These are phyloP conservation scores for Oryza nivara DNA, from an alignment of 176 grass and related monocot species.

Conservation along the genomic window DNA sequence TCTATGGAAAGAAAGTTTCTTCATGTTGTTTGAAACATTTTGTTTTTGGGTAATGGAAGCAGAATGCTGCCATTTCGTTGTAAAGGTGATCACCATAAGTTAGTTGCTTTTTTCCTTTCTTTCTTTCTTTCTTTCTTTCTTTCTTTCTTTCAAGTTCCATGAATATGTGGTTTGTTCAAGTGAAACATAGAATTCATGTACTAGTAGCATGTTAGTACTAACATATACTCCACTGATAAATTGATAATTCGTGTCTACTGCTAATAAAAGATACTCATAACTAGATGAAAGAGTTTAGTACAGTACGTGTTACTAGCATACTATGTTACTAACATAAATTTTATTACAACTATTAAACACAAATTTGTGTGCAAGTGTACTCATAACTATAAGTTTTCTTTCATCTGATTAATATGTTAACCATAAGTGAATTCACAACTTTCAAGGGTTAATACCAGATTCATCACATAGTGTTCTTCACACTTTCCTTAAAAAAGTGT, in stretches of 20 bases:
- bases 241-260: background rate
- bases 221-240: background rate
- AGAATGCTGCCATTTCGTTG: conserved; percentile 8
- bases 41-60: background rate
- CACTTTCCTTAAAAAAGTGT: no score
- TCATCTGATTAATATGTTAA: no score
- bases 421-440: no score
- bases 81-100: background rate
- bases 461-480: no score
- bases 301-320: no score
- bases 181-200: background rate
- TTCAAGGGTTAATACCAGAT: no score
- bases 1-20: background rate
- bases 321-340: no score
- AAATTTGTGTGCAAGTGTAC: no score
- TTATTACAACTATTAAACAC: no score
- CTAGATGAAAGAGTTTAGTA: no score
- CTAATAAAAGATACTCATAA: no score
- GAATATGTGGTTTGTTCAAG: background rate
- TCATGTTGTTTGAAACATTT: background rate
- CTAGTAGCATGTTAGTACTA: background rate
- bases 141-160: background rate
- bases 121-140: background rate
- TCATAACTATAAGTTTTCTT: no score
- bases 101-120: background rate